phyloP scores from a whole-genome alignment of 371 early-diverging fungal species.

The Entomophthora muscae region DNA sequence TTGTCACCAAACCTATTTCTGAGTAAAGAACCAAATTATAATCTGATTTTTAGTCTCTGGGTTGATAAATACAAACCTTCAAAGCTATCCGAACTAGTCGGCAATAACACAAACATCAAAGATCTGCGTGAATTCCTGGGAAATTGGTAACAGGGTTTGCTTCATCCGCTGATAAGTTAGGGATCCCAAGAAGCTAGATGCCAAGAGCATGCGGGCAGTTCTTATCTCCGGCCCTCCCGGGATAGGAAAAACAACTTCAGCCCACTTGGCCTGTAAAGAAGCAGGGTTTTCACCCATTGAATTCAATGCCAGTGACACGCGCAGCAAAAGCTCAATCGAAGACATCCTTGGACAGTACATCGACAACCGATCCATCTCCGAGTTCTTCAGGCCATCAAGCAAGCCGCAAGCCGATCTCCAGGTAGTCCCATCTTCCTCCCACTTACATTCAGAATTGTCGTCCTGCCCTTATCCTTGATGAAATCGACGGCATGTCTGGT shows the following conservation, averaged over 20 bases:
- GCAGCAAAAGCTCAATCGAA: slow-evolving; percentile 77
- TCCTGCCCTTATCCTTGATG: slow-evolving; percentile 94
- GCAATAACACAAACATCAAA: slow-evolving; percentile 66
- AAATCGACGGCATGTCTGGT: slow-evolving; percentile 99
- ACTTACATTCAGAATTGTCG: not conserved
- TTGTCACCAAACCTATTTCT: not conserved
- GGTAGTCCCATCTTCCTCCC: not conserved
- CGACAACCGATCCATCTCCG: slow-evolving; percentile 51
- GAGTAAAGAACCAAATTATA: not conserved
- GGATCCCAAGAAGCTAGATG: slow-evolving; percentile 16
- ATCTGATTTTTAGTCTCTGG: slow-evolving; percentile 45
- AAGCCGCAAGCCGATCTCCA: not conserved
- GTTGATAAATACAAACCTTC: slow-evolving; percentile 93
- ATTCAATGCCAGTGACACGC: slow-evolving; percentile 97
- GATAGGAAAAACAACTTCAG: slow-evolving; percentile 97
- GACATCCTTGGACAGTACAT: slow-evolving; percentile 22
- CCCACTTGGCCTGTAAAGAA: slow-evolving; percentile 66
- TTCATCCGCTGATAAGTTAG: slow-evolving; percentile 22
- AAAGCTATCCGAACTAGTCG: slow-evolving; percentile 67
- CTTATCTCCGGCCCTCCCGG: slow-evolving; percentile 97
- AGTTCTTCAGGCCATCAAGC: slow-evolving; percentile 24
- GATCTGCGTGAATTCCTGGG: slow-evolving; percentile 57
- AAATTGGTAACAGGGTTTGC: slow-evolving; percentile 27
- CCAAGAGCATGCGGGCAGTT: slow-evolving; percentile 41
- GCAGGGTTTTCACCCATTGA: slow-evolving; percentile 82